Evolutionary conservation across 2,329 filamentous ascomycete genomes (phyloP).

Genomic region (Trichoderma semiorbis): DNA sequence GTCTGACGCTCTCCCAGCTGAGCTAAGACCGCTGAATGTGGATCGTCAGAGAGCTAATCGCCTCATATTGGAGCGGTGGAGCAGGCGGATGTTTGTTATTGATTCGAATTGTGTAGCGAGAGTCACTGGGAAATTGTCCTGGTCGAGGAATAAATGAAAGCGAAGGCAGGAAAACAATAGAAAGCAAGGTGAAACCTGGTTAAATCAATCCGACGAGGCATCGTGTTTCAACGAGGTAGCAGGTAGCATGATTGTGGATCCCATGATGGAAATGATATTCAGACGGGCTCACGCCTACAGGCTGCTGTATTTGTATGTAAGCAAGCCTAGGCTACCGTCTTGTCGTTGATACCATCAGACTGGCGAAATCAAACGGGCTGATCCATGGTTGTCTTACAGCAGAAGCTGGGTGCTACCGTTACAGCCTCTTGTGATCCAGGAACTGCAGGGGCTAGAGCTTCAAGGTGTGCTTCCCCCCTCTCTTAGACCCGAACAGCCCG

Average conservation of each 20-base stretch:
- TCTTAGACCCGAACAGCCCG: background rate
- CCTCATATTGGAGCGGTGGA: background rate
- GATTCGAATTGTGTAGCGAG: background rate
- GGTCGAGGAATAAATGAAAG: too few species aligned
- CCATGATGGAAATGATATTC: background rate
- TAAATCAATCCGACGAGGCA: background rate
- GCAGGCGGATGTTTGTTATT: background rate
- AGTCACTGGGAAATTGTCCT: background rate
- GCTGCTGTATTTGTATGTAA: background rate
- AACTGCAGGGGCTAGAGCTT: background rate
- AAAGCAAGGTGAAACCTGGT: background rate
- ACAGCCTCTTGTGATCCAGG: background rate
- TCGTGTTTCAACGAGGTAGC: background rate
- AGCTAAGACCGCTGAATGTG: conserved; percentile 26
- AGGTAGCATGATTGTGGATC: background rate
- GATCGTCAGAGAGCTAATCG: background rate
- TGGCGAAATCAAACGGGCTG: background rate
- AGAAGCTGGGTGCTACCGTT: background rate
- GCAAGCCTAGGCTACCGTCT: background rate
- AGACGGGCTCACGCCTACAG: background rate
- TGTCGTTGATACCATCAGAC: background rate
- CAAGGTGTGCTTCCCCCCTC: background rate
- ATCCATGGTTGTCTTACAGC: background rate
- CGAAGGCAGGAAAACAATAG: background rate
- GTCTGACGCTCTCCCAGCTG: conserved; percentile 31